Evolutionary conservation across 257 asterid species (phyloP).

Genomic region (Anisodus tanguticus): DNA sequence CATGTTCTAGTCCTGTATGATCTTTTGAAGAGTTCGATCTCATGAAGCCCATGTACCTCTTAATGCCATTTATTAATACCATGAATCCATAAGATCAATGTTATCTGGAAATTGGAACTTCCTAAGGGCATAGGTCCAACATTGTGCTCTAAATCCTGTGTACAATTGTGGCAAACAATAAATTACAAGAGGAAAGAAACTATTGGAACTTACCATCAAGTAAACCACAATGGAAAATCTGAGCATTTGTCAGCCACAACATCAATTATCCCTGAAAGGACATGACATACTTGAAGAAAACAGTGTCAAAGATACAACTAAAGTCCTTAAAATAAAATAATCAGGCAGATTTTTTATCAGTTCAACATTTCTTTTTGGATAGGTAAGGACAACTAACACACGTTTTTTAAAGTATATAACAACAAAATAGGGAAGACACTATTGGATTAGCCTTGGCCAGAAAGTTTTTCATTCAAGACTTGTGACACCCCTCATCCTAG

Average conservation of each 20-base stretch:
- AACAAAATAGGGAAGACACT: background rate
- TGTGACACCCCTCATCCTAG: background rate
- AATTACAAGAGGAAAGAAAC: background rate
- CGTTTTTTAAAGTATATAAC: background rate
- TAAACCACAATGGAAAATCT: background rate
- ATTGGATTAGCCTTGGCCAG: background rate
- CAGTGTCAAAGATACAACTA: background rate
- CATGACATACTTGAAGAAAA: slow-evolving; percentile 20
- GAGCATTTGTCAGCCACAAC: background rate
- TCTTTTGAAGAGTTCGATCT: background rate
- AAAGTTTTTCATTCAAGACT: background rate
- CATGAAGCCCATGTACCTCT: slow-evolving; percentile 14
- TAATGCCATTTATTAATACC: background rate
- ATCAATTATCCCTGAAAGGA: slow-evolving; percentile 14
- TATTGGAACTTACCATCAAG: slow-evolving; percentile 14
- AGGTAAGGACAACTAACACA: background rate
- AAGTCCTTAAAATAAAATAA: background rate
- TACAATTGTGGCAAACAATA: background rate
- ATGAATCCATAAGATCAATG: background rate
- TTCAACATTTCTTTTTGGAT: background rate
- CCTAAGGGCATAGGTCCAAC: background rate
- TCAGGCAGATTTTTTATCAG: background rate
- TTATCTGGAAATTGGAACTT: background rate
- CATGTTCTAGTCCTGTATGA: background rate
- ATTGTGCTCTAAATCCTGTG: background rate